Conservation (phyloP, 257 asterid species). For the Przewalskia tangutica region DNA sequence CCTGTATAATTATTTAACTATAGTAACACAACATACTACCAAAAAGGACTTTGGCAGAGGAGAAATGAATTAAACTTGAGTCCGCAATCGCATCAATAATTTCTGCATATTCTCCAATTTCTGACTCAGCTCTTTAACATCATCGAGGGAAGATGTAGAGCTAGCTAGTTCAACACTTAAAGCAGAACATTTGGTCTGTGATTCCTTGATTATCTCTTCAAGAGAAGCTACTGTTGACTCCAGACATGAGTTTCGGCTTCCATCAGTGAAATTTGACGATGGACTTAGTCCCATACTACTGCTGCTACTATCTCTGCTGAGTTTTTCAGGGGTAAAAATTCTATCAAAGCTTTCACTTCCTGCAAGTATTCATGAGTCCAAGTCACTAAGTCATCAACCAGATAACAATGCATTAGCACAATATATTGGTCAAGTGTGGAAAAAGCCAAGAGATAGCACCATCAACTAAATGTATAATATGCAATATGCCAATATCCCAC, state of each 20-base stretch:
- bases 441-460: not conserved
- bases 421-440: not conserved
- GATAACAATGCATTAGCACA: not conserved
- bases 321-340: conserved; percentile 57
- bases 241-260: conserved; percentile 18
- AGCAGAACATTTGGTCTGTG: conserved; percentile 57
- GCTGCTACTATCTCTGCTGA: conserved; percentile 36
- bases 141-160: conserved; percentile 38
- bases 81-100: conserved; percentile 47
- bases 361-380: conserved; percentile 17
- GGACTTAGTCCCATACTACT: conserved; percentile 26
- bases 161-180: conserved; percentile 39
- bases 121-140: conserved; percentile 49
- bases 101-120: conserved; percentile 79
- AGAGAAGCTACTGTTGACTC: conserved; percentile 69
- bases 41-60: not conserved
- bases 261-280: conserved; percentile 17
- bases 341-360: conserved; percentile 64
- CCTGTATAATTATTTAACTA: conserved; percentile 1
- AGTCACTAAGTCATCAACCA: not conserved
- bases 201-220: conserved; percentile 52
- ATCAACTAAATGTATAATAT: not conserved
- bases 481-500: not conserved
- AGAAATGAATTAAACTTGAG: conserved; percentile 25
- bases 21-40: not conserved